Base-by-base conservation (phyloP, 352 stramenopile species). In the Pythium rhizo-oryzae region DNA sequence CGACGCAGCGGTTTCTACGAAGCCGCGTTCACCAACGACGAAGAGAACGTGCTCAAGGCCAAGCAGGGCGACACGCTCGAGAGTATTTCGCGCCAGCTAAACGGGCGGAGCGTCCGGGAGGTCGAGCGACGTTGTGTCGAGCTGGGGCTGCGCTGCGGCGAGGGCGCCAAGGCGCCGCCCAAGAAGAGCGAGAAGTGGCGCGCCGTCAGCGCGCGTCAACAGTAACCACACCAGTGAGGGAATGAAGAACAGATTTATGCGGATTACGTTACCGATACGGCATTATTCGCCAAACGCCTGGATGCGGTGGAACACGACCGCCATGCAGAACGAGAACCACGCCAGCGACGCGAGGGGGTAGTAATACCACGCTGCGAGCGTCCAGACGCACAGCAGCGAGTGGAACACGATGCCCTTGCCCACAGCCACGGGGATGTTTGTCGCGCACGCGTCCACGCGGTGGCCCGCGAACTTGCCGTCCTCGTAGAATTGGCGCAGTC, bases 401-500 rank as follows among this genome's bases (percentile, higher is more conserved):
- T 92, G 85, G 59, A 90, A 80, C 18, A 69, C 46, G 6, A 75
- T 63, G 39, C 80, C 75, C 21, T 69, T 73, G 47, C 19, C 33
- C 0, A 62, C 50, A 2, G 67, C 67, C 3, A 65, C 28, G 8
- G 67, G 54, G 53, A 69, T 73, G 19, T 68, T 71, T 11, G 81
- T 65, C 56, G 81, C 66, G 19, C 59, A 74, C 46, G 79, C 59
- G 7, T 68, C 68, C 13, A 73, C 46, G 8, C 50, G 61, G n/a
- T 65, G 46, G 35, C 67, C 67, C 2, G 18, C n/a, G 19, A 73
- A 73, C 16, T 9, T 15, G 13, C 67, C 67, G 46, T 54, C 33
- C 23, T 89, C 68, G 74, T 95, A 93, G 60, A 93, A 95, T 58
- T 65, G 55, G 35, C 74, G 68, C 44, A 95, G 72, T 21, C 87